A percentile compares a stretch with the other conserved stretches of the same genome.
phyloP scores from a whole-genome alignment of 2,329 filamentous ascomycete species.

The Mycogone perniciosa region DNA sequence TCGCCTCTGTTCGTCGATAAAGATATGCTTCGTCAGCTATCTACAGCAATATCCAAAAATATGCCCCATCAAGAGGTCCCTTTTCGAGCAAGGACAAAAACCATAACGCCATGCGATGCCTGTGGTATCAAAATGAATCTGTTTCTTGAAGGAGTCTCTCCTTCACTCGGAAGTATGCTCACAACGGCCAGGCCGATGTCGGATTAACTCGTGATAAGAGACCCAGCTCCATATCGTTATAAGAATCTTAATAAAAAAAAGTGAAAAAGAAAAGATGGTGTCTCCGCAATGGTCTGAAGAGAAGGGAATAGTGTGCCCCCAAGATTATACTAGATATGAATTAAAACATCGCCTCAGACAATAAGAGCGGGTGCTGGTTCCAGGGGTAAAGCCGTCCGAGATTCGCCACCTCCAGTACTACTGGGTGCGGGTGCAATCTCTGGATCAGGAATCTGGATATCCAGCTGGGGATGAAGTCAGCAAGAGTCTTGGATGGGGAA shows the following conservation, averaged over 20 bases:
- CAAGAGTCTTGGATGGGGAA: background rate
- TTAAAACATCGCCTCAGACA: conserved; percentile 13
- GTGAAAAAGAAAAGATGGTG: background rate
- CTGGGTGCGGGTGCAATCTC: conserved; percentile 54
- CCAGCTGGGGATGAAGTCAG: conserved; percentile 47
- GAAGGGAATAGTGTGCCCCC: too few species aligned
- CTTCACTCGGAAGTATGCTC: background rate
- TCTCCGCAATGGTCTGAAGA: background rate
- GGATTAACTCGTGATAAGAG: conserved; percentile 8
- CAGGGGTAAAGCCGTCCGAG: conserved; percentile 28
- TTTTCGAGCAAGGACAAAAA: conserved; percentile 7
- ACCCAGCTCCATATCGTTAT: conserved; percentile 2
- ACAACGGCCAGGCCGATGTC: background rate
- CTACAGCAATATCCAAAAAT: background rate
- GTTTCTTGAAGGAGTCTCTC: background rate
- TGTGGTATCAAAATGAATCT: conserved; percentile 12
- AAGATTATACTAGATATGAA: background rate
- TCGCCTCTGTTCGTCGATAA: too few species aligned
- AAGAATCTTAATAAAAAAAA: conserved; percentile 2
- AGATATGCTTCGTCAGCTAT: too few species aligned
- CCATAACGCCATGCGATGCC: conserved; percentile 11
- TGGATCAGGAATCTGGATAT: conserved; percentile 76
- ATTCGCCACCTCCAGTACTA: conserved; percentile 34
- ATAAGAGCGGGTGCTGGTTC: conserved; percentile 24
- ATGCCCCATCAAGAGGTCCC: background rate